Conservation (phyloP, 768 basidiomycete species). For the Leccinum incarnatum region DNA sequence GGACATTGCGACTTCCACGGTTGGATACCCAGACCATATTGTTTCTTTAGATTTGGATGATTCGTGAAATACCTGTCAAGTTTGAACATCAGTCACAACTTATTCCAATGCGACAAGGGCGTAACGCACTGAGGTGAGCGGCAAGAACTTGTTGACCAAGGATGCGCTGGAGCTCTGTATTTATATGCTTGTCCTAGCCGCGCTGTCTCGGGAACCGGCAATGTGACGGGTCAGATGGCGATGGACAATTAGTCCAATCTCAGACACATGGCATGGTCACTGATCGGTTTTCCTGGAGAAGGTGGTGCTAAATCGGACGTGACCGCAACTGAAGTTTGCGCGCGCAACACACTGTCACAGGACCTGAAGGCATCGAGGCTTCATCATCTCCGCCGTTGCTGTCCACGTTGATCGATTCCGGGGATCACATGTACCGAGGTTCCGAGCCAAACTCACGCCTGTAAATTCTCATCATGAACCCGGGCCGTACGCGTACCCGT, state of each 20-base stretch:
- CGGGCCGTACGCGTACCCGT: not conserved
- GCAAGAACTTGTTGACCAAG: not conserved
- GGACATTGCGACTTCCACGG: not conserved
- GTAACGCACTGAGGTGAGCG: not conserved
- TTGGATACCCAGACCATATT: slow-evolving; percentile 20
- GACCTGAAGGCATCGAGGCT: not conserved
- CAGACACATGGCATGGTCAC: too few relatives aligned
- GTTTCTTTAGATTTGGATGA: not conserved
- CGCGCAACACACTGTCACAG: too few relatives aligned
- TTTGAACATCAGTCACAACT: not conserved
- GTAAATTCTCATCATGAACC: not conserved
- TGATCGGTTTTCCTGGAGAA: too few relatives aligned
- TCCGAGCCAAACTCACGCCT: too few relatives aligned
- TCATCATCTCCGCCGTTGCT: too few relatives aligned
- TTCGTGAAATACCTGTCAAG: not conserved
- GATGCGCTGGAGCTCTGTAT: not conserved
- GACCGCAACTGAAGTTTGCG: too few relatives aligned
- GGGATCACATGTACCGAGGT: not conserved
- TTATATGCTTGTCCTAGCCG: not conserved
- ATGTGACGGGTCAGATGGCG: too few relatives aligned
- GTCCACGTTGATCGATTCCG: not conserved
- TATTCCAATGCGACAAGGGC: not conserved
- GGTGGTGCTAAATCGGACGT: too few relatives aligned
- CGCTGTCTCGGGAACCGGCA: not conserved
- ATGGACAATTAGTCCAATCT: too few relatives aligned